Evolutionary conservation across 1,139 yeast genomes (phyloP).

Genomic region (Groenewaldozyma auringiensis): DNA sequence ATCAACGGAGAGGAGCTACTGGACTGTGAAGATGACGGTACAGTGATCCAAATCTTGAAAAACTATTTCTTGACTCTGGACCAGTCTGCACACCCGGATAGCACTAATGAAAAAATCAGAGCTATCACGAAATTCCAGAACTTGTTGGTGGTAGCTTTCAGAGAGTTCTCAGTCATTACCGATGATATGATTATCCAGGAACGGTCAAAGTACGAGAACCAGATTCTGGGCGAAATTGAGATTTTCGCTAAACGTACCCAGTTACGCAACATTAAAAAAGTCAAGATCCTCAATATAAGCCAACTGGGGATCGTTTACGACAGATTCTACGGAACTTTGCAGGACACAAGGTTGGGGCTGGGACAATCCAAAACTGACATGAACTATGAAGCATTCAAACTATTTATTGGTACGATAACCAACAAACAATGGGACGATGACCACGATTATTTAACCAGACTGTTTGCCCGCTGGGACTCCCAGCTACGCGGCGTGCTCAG

Average conservation of each 20-base stretch:
- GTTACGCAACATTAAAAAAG: slow-evolving; percentile 71
- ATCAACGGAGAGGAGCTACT: slow-evolving; percentile 80
- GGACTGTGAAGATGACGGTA: slow-evolving; percentile 83
- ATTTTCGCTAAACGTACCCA: slow-evolving; percentile 89
- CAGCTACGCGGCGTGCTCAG: slow-evolving; percentile 49
- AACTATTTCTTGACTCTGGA: slow-evolving; percentile 73
- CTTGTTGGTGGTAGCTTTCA: slow-evolving; percentile 81
- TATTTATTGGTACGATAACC: slow-evolving; percentile 71
- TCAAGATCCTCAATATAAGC: slow-evolving; percentile 49
- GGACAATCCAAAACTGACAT: slow-evolving; percentile 51
- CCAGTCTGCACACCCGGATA: slow-evolving; percentile 70
- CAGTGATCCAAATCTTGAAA: slow-evolving; percentile 77
- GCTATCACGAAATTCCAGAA: slow-evolving; percentile 82
- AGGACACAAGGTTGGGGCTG: slow-evolving; percentile 61
- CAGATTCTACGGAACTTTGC: slow-evolving; percentile 72
- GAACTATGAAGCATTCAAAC: slow-evolving; percentile 64
- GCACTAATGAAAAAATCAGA: slow-evolving; percentile 55
- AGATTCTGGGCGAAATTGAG: slow-evolving; percentile 78
- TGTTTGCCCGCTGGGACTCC: slow-evolving; percentile 67
- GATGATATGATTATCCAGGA: slow-evolving; percentile 65
- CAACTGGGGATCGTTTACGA: slow-evolving; percentile 73
- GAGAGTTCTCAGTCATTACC: slow-evolving; percentile 75
- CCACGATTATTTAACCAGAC: slow-evolving; percentile 49
- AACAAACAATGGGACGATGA: slow-evolving; percentile 32
- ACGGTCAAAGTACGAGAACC: slow-evolving; percentile 64